Base-by-base conservation (phyloP, 768 basidiomycete species). In the Rubroboletus pulcherrimus region DNA sequence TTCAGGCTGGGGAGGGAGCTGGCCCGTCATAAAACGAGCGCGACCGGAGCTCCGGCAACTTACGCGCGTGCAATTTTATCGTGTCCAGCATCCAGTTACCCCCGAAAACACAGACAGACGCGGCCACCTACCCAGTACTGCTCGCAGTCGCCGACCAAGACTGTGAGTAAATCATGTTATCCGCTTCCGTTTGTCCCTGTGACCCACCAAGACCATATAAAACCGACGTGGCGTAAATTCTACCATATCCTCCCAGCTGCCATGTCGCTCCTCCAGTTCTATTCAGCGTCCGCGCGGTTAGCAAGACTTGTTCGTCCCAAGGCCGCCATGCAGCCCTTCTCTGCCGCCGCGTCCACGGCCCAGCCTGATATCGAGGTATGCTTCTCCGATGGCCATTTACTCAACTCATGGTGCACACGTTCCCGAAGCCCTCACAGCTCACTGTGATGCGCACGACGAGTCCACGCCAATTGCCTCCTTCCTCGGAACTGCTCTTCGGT, bases 401-500 rank as follows among this genome's bases (percentile, higher is more conserved):
- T 17, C 45, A 19, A 5, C 31, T 51, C 34, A 47, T 43, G 1
- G 19, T 14, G 5, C 38, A 54, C 34, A 46, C 24, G 51, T 39
- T 48, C 38, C 19, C 42, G 29, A 9, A 90, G 87, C 75, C 79
- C 42, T 77, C 78, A 1, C 69, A 71, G 41, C 78, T 90, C 40
- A 73, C 82, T 56, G 63, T 88, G 26, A 72, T 66, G 10, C 71
- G 67, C 46, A 85, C 77, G 33, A 19, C 69, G 21, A 78, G 74
- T 29, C 91, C 88, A 0, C 82, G 82, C 59, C 71, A 78, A 7
- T 75, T 82, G 7, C 91, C 93, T 2, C 79, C 84, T 0, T 77
- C 85, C 11, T 80, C 84, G 2, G 77, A 78, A 34, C 80, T 97
- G 53, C 77, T 87, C 7, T 98, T 96, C 65, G 95, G 95, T 0